Conservation (phyloP, 1,139 yeast genomes). For the Magnusiomyces magnusii region DNA sequence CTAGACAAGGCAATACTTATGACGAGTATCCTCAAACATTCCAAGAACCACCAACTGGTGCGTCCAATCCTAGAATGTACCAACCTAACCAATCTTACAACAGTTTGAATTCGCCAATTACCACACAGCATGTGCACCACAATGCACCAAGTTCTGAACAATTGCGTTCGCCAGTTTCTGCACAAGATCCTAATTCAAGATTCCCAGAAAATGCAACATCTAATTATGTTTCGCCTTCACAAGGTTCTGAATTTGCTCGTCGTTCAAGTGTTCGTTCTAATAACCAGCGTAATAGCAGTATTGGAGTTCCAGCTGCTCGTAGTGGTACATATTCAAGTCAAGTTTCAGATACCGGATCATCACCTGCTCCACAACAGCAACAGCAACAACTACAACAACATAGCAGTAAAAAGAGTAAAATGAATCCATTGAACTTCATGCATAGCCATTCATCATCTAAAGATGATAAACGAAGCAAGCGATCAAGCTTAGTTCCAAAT, state of each 20-base stretch:
- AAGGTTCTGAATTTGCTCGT: not conserved
- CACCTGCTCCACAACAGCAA: not conserved
- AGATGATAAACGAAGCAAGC: not conserved
- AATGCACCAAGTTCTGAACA: not conserved
- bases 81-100: too few species aligned
- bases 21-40: too few species aligned
- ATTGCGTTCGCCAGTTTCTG: not conserved
- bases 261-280: too few species aligned
- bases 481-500: not conserved
- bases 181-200: not conserved
- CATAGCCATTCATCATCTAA: not conserved
- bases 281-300: too few species aligned
- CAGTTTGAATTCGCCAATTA: not conserved
- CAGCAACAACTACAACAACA: not conserved
- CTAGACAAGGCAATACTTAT: slow-evolving; percentile 27
- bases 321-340: not conserved
- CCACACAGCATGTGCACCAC: not conserved
- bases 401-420: not conserved
- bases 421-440: not conserved
- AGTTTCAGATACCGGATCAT: not conserved
- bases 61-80: too few species aligned
- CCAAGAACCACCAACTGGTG: too few species aligned
- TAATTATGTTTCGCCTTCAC: not conserved
- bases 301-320: not conserved
- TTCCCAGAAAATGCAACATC: not conserved